Conservation (phyloP, 202 grass and related monocot genomes). For the Saccharum hybrid region DNA sequence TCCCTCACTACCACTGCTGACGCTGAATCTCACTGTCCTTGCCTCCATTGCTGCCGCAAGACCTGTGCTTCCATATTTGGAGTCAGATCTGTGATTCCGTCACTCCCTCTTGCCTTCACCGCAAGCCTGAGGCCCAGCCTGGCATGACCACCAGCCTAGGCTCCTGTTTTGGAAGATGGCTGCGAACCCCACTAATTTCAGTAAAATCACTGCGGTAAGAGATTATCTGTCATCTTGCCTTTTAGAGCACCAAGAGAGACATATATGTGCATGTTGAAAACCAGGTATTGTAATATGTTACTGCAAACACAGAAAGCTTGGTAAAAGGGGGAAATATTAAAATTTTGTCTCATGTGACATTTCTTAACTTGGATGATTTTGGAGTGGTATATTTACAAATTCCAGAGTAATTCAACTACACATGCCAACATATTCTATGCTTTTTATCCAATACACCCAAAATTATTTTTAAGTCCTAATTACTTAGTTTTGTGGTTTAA, state of each 20-base stretch:
- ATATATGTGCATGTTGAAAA: background rate
- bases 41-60: background rate
- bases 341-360: background rate
- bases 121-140: background rate
- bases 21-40: background rate
- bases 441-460: constrained; percentile 23
- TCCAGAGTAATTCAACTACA: background rate
- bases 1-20: background rate
- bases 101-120: background rate
- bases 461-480: background rate
- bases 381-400: background rate
- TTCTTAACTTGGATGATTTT: constrained; percentile 15
- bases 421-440: background rate
- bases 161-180: constrained; percentile 2
- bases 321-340: background rate
- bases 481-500: constrained; percentile 31
- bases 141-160: background rate
- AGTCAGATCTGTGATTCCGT: constrained; percentile 11
- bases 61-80: background rate
- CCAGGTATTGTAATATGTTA: constrained; percentile 4
- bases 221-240: background rate
- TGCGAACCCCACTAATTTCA: background rate
- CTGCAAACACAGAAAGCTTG: background rate
- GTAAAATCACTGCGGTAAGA: constrained; percentile 3
- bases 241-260: background rate